These are phyloP conservation scores for Zygosaccharomyces bailii DNA, from an alignment of 805 yeast genomes.

Conservation along the genomic window DNA sequence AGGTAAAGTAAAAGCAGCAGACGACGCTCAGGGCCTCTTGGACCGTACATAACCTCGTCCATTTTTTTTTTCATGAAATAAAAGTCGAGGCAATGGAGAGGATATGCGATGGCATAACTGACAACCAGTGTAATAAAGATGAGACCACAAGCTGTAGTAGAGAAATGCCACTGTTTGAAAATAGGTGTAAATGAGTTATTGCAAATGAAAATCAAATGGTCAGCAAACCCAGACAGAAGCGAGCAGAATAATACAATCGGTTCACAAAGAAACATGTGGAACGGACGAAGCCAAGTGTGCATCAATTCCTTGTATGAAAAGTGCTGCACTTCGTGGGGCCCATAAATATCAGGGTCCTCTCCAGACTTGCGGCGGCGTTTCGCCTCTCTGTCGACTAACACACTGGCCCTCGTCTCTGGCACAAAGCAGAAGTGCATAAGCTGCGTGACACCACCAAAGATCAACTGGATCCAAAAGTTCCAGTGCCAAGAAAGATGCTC, in stretches of 20 bases:
- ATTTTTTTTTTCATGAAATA: background rate
- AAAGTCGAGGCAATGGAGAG: slow-evolving; percentile 5
- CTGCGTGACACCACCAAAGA: slow-evolving; percentile 9
- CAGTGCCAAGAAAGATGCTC: slow-evolving; percentile 13
- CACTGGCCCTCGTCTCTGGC: slow-evolving; percentile 9
- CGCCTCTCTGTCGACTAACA: slow-evolving; percentile 9
- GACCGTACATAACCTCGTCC: slow-evolving; percentile 5
- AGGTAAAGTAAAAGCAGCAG: slow-evolving; percentile 7
- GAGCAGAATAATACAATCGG: slow-evolving; percentile 11
- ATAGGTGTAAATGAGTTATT: slow-evolving; percentile 10
- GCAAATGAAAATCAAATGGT: slow-evolving; percentile 13
- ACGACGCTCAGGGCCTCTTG: slow-evolving; percentile 12
- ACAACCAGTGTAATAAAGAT: slow-evolving; percentile 9
- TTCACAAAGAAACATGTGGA: slow-evolving; percentile 11
- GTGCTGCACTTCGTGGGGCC: slow-evolving; percentile 6
- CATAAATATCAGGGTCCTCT: slow-evolving; percentile 7
- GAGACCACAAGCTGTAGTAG: slow-evolving; percentile 8
- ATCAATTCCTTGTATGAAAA: background rate
- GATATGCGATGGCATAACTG: slow-evolving; percentile 6
- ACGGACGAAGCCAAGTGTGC: slow-evolving; percentile 10
- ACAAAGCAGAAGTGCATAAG: slow-evolving; percentile 7
- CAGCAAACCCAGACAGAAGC: slow-evolving; percentile 11
- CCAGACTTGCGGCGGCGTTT: slow-evolving; percentile 9
- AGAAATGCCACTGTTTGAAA: slow-evolving; percentile 11
- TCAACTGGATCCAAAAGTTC: slow-evolving; percentile 13